Evolutionary conservation across 2,329 filamentous ascomycete genomes (phyloP), one percentile per base, ranked within the genome.

Genomic region (Stylonectria norvegica): DNA sequence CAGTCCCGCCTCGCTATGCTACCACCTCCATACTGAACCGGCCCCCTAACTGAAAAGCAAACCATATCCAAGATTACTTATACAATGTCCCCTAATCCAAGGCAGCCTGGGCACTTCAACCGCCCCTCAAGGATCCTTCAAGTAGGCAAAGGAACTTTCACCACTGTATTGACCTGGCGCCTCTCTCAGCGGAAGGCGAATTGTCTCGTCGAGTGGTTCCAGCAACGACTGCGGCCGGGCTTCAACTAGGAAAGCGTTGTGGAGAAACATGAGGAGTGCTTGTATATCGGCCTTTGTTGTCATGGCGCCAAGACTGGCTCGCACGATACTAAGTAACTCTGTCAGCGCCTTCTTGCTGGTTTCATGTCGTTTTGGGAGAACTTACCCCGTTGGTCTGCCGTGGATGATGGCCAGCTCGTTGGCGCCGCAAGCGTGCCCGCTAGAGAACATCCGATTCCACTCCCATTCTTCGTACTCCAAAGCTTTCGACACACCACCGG

Each of bases 251-350:
- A 57, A 57, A 11, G 52, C 41, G 10, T 45, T 45, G 32, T 45
- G 62, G 9, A 76, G 50, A 41, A 79, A 79, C 3, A 59, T 45
- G 6, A 76, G 36, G 25, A 79, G 70, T 0, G 58, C 55, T 15
- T 76, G 68, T 11, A 82, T 68, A 46, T 83, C 80, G 3, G 64
- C 59, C 15, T 68, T 57, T 2, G 75, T 81, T 45, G 73, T 81
- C 76, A 80, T 80, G 10, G 79, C 78, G 0, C 81, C 80, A 2
- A 84, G 63, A 43, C 76, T 81, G 5, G 73, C 75, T 15, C 81
- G 68, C 5, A 82, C 76, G 30, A 83, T 77, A 1, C 80, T 73
- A 45, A 10, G 17, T 11, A 25, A 12, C 9, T 4, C 20, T 9
- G 34, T 56, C 16, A 53, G 47, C 10, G 32, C 20, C 14, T 5